phyloP scores from a whole-genome alignment of 2,329 filamentous ascomycete species.

The Moelleriella libera region DNA sequence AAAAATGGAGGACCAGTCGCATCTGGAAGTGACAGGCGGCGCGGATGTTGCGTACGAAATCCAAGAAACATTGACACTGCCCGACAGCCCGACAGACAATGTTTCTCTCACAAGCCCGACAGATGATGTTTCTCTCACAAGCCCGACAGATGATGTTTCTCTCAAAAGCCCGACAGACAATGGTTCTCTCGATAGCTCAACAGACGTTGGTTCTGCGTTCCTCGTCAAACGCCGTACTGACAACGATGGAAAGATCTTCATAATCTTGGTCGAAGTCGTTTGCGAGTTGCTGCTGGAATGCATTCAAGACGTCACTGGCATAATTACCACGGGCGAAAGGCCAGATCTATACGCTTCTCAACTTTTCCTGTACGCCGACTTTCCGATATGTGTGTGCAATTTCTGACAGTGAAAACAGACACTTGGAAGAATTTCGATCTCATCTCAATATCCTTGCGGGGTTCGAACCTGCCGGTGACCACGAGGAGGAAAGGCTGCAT shows the following conservation, averaged over 20 bases:
- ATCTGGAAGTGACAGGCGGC: too few species aligned
- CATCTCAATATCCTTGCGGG: constrained; percentile 51
- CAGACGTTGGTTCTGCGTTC: constrained; percentile 71
- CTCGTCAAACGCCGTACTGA: constrained; percentile 73
- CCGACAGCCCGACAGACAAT: too few species aligned
- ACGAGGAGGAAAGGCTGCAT: constrained; percentile 46
- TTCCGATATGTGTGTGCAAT: too few species aligned
- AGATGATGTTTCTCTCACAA: too few species aligned
- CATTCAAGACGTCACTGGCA: constrained; percentile 23
- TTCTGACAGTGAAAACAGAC: constrained; percentile 20
- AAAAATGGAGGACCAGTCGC: too few species aligned
- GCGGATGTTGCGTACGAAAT: too few species aligned
- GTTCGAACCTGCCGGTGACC: constrained; percentile 29
- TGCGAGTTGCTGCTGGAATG: constrained; percentile 64
- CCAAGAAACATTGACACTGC: too few species aligned
- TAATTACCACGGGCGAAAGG: constrained; percentile 32
- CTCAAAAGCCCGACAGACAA: too few species aligned
- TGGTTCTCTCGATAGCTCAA: constrained; percentile 5
- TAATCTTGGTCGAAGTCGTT: constrained; percentile 69
- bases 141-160: too few species aligned
- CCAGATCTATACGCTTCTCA: constrained; percentile 61
- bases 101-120: too few species aligned
- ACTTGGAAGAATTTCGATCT: constrained; percentile 62
- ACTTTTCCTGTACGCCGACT: constrained; percentile 41
- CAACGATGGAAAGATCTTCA: constrained; percentile 66